phyloP scores from a whole-genome alignment of 2,329 filamentous ascomycete species.

The Trichoderma breve region DNA sequence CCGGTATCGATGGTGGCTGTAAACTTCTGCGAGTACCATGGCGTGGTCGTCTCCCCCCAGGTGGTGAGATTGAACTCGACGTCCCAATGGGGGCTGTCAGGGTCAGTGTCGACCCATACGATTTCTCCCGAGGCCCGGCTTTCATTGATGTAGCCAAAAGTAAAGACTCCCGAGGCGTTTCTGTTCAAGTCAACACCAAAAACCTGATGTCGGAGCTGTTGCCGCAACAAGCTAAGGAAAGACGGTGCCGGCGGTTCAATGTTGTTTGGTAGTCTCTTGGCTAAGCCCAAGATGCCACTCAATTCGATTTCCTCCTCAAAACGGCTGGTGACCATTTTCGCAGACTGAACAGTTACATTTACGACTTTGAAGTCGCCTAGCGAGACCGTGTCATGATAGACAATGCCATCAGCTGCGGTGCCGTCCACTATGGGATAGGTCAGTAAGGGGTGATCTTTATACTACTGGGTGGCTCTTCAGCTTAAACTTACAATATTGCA shows the following conservation, averaged over 20 bases:
- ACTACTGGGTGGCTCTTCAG: not conserved
- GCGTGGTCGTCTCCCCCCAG: constrained; percentile 45
- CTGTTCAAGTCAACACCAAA: constrained; percentile 52
- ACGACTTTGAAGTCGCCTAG: constrained; percentile 45
- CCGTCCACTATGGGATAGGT: constrained; percentile 39
- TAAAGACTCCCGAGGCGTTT: constrained; percentile 48
- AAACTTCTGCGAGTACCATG: constrained; percentile 48
- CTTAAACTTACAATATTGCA: constrained; percentile 46
- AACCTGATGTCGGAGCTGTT: constrained; percentile 40
- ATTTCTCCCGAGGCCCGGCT: constrained; percentile 40
- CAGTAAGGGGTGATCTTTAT: not conserved
- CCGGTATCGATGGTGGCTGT: constrained; percentile 66
- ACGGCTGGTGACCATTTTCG: constrained; percentile 41
- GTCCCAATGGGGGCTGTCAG: constrained; percentile 40
- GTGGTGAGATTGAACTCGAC: constrained; percentile 49
- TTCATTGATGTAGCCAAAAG: constrained; percentile 50
- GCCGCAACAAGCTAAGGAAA: constrained; percentile 45
- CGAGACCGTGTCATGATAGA: constrained; percentile 50
- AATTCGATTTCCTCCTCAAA: constrained; percentile 44
- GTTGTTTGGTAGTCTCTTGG: constrained; percentile 46
- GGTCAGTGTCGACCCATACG: constrained; percentile 40
- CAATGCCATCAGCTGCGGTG: constrained; percentile 44
- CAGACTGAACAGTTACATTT: constrained; percentile 50
- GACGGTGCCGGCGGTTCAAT: constrained; percentile 43
- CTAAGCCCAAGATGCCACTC: constrained; percentile 53